Percentiles rank a stretch among this genome's conserved stretches.
phyloP scores from a whole-genome alignment of 768 basidiomycete species.

The Lyophyllum semitale region DNA sequence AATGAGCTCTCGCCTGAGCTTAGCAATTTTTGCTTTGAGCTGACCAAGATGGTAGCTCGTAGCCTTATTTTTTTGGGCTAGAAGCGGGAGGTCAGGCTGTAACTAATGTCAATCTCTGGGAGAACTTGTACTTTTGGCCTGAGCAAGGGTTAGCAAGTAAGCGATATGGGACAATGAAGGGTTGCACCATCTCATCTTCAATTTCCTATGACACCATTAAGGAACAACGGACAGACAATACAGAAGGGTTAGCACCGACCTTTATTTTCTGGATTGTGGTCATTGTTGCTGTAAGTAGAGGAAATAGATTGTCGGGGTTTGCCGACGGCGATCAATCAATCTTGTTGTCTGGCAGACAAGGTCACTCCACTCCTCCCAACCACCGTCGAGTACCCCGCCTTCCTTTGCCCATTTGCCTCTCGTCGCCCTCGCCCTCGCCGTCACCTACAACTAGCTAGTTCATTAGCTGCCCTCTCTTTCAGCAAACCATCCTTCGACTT shows the following conservation, averaged over 20 bases:
- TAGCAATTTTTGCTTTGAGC: slow-evolving; percentile 97
- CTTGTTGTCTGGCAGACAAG: slow-evolving; percentile 1
- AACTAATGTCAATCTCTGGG: not conserved
- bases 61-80: slow-evolving; percentile 95
- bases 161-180: slow-evolving; percentile 11
- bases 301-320: slow-evolving; percentile 30
- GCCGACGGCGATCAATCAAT: slow-evolving; percentile 30
- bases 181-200: slow-evolving; percentile 93
- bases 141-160: slow-evolving; percentile 25
- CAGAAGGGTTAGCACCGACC: slow-evolving; percentile 39
- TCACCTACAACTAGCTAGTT: slow-evolving; percentile 16
- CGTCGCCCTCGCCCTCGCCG: slow-evolving; percentile 11
- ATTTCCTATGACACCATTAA: slow-evolving; percentile 62
- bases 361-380: not conserved
- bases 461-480: slow-evolving; percentile 27
- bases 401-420: slow-evolving; percentile 17
- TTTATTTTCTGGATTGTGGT: slow-evolving; percentile 92
- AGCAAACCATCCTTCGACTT: slow-evolving; percentile 15
- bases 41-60: slow-evolving; percentile 95
- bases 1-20: slow-evolving; percentile 93
- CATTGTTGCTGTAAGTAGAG: slow-evolving; percentile 56
- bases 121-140: slow-evolving; percentile 74
- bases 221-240: slow-evolving; percentile 10
- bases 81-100: slow-evolving; percentile 17
- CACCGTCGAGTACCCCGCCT: slow-evolving; percentile 1